These are phyloP conservation scores for Ophiognomonia clavigignenti-juglandacearum DNA, from an alignment of 2,329 filamentous ascomycete species.

Conservation along the genomic window DNA sequence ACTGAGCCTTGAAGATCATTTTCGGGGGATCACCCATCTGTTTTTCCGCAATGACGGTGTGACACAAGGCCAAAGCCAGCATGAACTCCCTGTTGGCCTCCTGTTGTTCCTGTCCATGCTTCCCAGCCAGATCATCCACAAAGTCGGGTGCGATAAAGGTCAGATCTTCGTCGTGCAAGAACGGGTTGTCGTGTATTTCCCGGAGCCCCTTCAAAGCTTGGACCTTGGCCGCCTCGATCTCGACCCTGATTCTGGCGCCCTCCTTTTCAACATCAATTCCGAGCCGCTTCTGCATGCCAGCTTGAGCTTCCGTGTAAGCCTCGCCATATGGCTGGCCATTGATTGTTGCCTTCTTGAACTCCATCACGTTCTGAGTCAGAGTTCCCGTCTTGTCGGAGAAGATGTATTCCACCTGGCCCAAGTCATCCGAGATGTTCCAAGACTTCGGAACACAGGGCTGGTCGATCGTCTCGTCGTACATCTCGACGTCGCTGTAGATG, in stretches of 20 bases:
- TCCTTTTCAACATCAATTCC: slow-evolving; percentile 85
- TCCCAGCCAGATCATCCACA: slow-evolving; percentile 74
- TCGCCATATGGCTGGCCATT: slow-evolving; percentile 97
- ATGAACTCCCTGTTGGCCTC: slow-evolving; percentile 84
- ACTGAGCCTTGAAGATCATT: slow-evolving; percentile 95
- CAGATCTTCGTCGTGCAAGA: slow-evolving; percentile 80
- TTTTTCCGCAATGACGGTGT: slow-evolving; percentile 90
- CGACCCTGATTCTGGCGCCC: slow-evolving; percentile 61
- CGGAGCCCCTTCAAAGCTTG: slow-evolving; percentile 70
- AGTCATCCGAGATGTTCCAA: slow-evolving; percentile 98
- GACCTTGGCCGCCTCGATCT: slow-evolving; percentile 74
- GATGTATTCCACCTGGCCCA: slow-evolving; percentile 98
- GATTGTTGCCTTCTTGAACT: slow-evolving; percentile 97
- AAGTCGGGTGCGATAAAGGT: slow-evolving; percentile 93
- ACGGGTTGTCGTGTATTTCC: slow-evolving; percentile 80
- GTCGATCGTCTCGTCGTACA: slow-evolving; percentile 95
- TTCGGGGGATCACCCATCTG: slow-evolving; percentile 84
- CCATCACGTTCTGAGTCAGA: slow-evolving; percentile 91
- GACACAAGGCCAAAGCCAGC: slow-evolving; percentile 90
- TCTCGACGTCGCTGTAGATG: slow-evolving; percentile 91
- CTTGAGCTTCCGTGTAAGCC: slow-evolving; percentile 94
- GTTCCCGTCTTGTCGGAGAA: slow-evolving; percentile 95
- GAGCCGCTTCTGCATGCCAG: slow-evolving; percentile 89
- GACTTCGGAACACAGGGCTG: slow-evolving; percentile 95
- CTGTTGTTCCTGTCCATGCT: slow-evolving; percentile 71